Conservation (phyloP, 176 grass and related monocot species). For the Oryza meyeriana region DNA sequence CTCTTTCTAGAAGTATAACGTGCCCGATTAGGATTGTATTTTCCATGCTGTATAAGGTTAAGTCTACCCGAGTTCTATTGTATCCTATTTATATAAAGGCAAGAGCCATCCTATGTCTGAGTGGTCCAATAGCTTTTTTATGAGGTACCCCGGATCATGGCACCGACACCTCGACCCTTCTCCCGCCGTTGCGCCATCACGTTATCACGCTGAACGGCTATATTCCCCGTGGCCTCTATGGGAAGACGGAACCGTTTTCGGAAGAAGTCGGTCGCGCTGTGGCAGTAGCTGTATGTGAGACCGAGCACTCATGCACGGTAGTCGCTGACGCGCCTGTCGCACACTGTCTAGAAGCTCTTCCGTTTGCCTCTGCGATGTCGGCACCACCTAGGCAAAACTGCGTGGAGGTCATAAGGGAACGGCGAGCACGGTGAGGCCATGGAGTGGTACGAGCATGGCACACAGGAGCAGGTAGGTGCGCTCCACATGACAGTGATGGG, state of each 20-base stretch:
- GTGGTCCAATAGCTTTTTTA: too few relatives aligned
- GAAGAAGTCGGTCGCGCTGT: conserved; percentile 63
- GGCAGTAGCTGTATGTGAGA: conserved; percentile 75
- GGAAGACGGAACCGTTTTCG: conserved; percentile 45
- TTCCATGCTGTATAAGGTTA: too few relatives aligned
- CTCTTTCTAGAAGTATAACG: too few relatives aligned
- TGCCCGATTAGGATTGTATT: too few relatives aligned
- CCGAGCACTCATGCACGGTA: conserved; percentile 66
- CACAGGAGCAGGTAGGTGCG: conserved; percentile 59
- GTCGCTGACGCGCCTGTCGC: conserved; percentile 35
- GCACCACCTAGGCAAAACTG: too few relatives aligned
- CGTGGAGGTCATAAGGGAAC: conserved; percentile 68
- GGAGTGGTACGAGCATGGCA: conserved; percentile 41
- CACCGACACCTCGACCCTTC: conserved; percentile 46
- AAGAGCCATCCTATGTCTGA: too few relatives aligned
- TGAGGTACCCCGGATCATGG: too few relatives aligned
- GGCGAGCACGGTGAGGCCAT: conserved; percentile 57
- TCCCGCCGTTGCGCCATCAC: conserved; percentile 55
- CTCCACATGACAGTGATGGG: conserved; percentile 43
- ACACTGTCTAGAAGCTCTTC: conserved; percentile 50
- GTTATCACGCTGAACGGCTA: conserved; percentile 70
- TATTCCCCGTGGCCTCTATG: conserved; percentile 54
- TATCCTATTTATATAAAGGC: too few relatives aligned
- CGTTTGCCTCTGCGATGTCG: not conserved
- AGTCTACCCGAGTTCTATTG: too few relatives aligned